Conservation (phyloP, 805 yeast species). For the Vanderwaltozyma polyspora region DNA sequence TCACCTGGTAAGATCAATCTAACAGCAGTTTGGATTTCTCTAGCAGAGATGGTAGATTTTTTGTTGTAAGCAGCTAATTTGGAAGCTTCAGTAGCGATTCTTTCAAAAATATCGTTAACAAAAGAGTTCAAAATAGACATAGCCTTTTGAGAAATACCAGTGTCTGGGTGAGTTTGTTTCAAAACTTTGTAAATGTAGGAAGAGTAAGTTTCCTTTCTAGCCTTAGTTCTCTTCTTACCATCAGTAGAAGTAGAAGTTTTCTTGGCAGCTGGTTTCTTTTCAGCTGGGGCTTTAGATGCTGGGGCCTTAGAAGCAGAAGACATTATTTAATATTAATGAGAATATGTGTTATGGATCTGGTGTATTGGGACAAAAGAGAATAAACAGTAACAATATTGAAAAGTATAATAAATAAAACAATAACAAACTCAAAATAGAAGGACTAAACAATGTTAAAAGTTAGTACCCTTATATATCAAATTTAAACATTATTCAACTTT, state of each 20-base stretch:
- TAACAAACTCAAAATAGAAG: not conserved
- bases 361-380: not conserved
- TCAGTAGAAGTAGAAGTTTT: slow-evolving; percentile 74
- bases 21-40: slow-evolving; percentile 98
- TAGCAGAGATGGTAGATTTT: slow-evolving; percentile 94
- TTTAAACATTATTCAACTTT: no score
- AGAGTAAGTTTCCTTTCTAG: slow-evolving; percentile 96
- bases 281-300: slow-evolving; percentile 23
- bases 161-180: slow-evolving; percentile 96
- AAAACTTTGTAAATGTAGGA: slow-evolving; percentile 69
- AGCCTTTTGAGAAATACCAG: slow-evolving; percentile 98
- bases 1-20: slow-evolving; percentile 98
- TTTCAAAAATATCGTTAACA: slow-evolving; percentile 95
- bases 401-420: not conserved
- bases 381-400: no score
- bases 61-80: slow-evolving; percentile 98
- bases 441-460: not conserved
- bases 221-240: slow-evolving; percentile 86
- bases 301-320: slow-evolving; percentile 56
- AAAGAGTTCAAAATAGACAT: slow-evolving; percentile 98
- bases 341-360: not conserved
- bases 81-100: slow-evolving; percentile 96
- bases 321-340: slow-evolving; percentile 31
- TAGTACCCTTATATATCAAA: not conserved
- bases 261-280: slow-evolving; percentile 61